Conservation (phyloP, 2,329 filamentous ascomycete species). For the Fusarium nanum region DNA sequence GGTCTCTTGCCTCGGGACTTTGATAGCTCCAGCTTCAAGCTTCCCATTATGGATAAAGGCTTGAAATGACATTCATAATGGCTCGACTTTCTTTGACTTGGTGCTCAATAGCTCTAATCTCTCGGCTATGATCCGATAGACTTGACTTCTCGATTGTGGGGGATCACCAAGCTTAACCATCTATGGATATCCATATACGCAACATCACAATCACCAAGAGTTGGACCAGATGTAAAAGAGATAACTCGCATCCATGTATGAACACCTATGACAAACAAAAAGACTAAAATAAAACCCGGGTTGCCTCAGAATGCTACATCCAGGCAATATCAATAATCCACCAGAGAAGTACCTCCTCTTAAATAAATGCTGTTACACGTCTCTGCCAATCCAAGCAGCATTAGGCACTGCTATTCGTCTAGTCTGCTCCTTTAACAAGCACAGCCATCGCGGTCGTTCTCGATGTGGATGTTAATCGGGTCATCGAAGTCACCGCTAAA, state of each 20-base stretch:
- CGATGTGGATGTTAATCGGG: slow-evolving; percentile 97
- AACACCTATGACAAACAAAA: slow-evolving; percentile 39
- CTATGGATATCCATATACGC: neutral
- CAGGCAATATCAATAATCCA: slow-evolving; percentile 43
- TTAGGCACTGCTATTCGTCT: slow-evolving; percentile 3
- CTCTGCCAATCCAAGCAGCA: slow-evolving; percentile 18
- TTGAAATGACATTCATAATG: slow-evolving; percentile 3
- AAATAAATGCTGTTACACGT: slow-evolving; percentile 7
- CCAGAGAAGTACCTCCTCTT: slow-evolving; percentile 25
- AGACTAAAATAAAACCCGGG: slow-evolving; percentile 12
- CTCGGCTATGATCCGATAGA: neutral
- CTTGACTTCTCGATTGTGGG: neutral
- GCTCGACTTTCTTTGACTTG: neutral
- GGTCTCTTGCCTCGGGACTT: slow-evolving; percentile 32
- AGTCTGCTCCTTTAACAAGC: slow-evolving; percentile 73
- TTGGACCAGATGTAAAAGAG: slow-evolving; percentile 4
- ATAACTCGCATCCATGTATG: slow-evolving; percentile 42
- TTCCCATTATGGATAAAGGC: slow-evolving; percentile 16
- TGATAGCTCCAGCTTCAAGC: slow-evolving; percentile 9
- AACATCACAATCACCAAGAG: slow-evolving; percentile 2
- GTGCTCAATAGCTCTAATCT: neutral
- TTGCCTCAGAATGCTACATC: slow-evolving; percentile 45
- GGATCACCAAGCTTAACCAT: neutral
- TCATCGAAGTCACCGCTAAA: slow-evolving; percentile 98
- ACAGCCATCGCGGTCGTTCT: slow-evolving; percentile 92